Evolutionary conservation across 805 yeast genomes (phyloP).

Genomic region (Starmerella scarabaei): DNA sequence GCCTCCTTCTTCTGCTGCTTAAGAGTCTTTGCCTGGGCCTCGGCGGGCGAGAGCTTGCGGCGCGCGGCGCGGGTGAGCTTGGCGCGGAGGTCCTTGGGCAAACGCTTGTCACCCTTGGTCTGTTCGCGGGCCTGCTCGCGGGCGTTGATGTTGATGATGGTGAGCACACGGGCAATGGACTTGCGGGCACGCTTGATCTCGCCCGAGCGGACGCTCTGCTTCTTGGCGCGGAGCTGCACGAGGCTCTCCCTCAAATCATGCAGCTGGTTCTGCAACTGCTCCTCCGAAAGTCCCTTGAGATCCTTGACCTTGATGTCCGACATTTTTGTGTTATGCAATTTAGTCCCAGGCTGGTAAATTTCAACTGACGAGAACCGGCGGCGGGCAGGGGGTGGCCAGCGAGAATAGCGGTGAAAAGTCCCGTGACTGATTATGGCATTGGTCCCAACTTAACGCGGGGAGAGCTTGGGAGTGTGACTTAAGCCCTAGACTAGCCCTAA

Average conservation of each 20-base stretch:
- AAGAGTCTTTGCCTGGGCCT: constrained; percentile 67
- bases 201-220: constrained; percentile 50
- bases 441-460: not conserved
- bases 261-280: constrained; percentile 87
- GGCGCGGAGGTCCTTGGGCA: constrained; percentile 97
- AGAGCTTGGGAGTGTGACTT: not conserved
- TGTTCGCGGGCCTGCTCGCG: constrained; percentile 89
- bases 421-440: not conserved
- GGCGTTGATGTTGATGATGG: constrained; percentile 92
- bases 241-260: constrained; percentile 94
- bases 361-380: not conserved
- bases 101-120: constrained; percentile 75
- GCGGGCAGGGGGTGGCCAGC: not conserved
- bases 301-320: constrained; percentile 68
- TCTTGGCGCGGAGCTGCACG: constrained; percentile 91
- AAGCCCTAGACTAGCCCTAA: not conserved
- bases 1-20: constrained; percentile 83
- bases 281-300: constrained; percentile 94
- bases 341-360: not conserved
- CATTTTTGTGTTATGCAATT: constrained; percentile 10
- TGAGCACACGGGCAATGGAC: constrained; percentile 95
- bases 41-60: constrained; percentile 84
- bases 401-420: not conserved
- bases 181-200: constrained; percentile 95
- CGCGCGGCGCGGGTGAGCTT: constrained; percentile 99